These are phyloP conservation scores for Tetracentron sinense DNA, from an alignment of 164 flowering plant genomes.

Conservation along the genomic window DNA sequence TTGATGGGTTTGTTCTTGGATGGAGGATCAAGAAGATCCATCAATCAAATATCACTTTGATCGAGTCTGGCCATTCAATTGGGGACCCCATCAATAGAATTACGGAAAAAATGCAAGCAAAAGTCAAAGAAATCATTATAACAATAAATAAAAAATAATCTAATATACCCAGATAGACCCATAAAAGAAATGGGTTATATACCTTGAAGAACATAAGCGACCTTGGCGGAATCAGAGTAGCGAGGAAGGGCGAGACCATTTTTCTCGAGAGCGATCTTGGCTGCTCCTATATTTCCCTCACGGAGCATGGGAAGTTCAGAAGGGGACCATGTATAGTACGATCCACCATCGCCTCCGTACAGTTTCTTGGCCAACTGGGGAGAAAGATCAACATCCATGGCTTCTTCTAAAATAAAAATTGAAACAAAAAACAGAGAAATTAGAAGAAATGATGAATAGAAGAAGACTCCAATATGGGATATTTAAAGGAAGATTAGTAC, in stretches of 20 bases:
- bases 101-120: not conserved
- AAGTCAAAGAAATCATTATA: not conserved
- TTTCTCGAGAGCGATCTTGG: slow-evolving; percentile 53
- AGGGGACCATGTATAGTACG: slow-evolving; percentile 63
- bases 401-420: too few species aligned
- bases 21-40: not conserved
- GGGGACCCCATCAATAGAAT: not conserved
- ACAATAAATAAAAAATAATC: slow-evolving; percentile 1
- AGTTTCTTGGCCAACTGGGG: slow-evolving; percentile 52
- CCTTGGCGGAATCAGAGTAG: slow-evolving; percentile 81
- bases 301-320: slow-evolving; percentile 71
- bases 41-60: too few species aligned
- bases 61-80: too few species aligned
- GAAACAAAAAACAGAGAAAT: too few species aligned
- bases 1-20: too few species aligned
- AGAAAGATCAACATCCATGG: slow-evolving; percentile 75
- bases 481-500: too few species aligned
- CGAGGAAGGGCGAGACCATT: slow-evolving; percentile 70
- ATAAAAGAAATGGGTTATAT: not conserved
- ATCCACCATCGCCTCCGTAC: slow-evolving; percentile 64
- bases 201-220: slow-evolving; percentile 88
- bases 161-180: not conserved
- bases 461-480: too few species aligned
- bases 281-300: slow-evolving; percentile 74
- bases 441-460: too few species aligned